Percentiles rank a stretch among this genome's conserved stretches.
Conservation (phyloP, 371 early-diverging fungal species). For the Syncephalastrum contaminatum region DNA sequence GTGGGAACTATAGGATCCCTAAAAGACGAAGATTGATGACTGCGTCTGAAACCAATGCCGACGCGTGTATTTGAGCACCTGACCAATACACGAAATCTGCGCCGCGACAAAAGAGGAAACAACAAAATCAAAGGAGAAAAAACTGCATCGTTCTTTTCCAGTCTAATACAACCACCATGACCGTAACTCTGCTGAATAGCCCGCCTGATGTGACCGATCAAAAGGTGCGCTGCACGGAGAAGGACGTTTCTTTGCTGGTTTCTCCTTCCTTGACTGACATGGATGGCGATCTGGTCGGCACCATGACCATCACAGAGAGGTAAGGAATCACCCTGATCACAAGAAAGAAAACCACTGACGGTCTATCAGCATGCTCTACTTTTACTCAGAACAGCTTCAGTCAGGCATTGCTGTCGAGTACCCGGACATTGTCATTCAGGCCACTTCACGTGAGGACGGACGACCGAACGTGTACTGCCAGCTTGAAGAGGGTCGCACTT, state of each 20-base stretch:
- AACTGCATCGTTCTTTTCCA: conserved; percentile 1
- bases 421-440: conserved; percentile 77
- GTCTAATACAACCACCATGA: conserved; percentile 20
- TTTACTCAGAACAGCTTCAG: conserved; percentile 41
- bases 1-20: no score
- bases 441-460: conserved; percentile 69
- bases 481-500: conserved; percentile 49
- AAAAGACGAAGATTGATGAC: neutral
- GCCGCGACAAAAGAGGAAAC: neutral
- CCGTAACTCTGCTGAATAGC: conserved; percentile 39
- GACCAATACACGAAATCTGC: neutral
- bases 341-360: neutral
- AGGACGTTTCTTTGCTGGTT: conserved; percentile 29
- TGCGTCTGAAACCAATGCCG: neutral
- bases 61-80: no score
- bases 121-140: neutral
- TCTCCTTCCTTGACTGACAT: conserved; percentile 42
- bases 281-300: conserved; percentile 28
- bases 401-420: conserved; percentile 71
- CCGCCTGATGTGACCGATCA: conserved; percentile 32
- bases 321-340: conserved; percentile 12
- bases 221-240: conserved; percentile 33
- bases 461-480: conserved; percentile 76
- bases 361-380: conserved; percentile 32
- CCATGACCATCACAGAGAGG: conserved; percentile 44